A percentile compares a stretch with the other conserved stretches of the same genome.
Evolutionary conservation across 306 rosid genomes (phyloP).

Genomic region (Nissolia schottii): DNA sequence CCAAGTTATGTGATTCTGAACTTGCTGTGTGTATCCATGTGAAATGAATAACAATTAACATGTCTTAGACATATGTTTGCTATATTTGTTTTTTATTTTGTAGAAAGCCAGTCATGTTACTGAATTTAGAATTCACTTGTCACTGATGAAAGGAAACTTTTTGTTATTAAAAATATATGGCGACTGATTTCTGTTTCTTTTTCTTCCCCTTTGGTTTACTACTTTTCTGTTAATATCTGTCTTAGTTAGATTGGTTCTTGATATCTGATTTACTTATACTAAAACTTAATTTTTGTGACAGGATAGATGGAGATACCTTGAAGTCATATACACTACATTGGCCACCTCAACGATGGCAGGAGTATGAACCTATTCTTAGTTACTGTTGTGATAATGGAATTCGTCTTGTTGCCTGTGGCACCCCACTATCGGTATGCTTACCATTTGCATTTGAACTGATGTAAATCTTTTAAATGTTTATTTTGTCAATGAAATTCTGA

Average conservation of each 20-base stretch:
- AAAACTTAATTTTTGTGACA: constrained; percentile 32
- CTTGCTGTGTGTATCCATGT: not conserved
- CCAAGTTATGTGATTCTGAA: constrained; percentile 2
- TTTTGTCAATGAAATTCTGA: not conserved
- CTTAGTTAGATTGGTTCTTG: not conserved
- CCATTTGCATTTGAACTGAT: constrained; percentile 1
- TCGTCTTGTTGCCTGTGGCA: constrained; percentile 75
- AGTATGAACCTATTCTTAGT: constrained; percentile 83
- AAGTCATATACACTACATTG: constrained; percentile 56
- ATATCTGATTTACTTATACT: constrained; percentile 22
- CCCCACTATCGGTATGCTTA: constrained; percentile 59
- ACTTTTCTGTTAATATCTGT: not conserved
- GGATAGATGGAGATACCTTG: constrained; percentile 86
- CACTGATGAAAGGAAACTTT: not conserved
- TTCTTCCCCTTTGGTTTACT: not conserved
- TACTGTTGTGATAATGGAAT: constrained; percentile 77
- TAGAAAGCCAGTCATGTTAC: not conserved
- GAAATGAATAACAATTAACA: not conserved
- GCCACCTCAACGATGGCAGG: constrained; percentile 88
- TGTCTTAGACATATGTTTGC: not conserved
- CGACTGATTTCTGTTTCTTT: not conserved
- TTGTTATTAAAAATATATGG: not conserved
- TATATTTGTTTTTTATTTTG: not conserved
- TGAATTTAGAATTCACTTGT: not conserved
- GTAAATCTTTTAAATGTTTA: not conserved